Evolutionary conservation across 225 moss, liverwort and hornwort species (phyloP).

Genomic region (Pseudoscleropodium purum): DNA sequence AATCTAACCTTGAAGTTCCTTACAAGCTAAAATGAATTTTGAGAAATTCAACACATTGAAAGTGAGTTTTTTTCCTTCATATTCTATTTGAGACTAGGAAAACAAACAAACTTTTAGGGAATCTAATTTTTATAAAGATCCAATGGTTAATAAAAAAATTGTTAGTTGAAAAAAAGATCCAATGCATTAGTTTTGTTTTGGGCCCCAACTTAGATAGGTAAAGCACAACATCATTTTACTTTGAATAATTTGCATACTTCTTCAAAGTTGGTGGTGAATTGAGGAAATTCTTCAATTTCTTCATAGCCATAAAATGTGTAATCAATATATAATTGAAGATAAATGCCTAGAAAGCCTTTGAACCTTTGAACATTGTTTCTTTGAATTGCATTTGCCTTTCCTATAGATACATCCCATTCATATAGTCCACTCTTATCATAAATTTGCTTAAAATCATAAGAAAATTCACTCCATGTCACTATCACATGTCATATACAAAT

Average conservation of each 20-base stretch:
- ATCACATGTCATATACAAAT: neutral
- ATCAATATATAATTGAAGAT: neutral
- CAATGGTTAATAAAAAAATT: neutral
- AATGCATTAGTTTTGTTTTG: neutral
- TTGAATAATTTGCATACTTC: neutral
- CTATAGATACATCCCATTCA: neutral
- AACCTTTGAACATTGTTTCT: neutral
- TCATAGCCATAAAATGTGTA: neutral
- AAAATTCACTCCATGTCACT: neutral
- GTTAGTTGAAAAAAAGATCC: neutral
- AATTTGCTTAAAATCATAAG: neutral
- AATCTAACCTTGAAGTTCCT: neutral
- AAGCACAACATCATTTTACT: neutral
- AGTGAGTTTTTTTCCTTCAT: neutral
- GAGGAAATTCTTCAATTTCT: neutral
- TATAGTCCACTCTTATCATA: no score
- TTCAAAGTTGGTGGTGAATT: neutral
- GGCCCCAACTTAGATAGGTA: accelerated
- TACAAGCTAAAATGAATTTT: neutral
- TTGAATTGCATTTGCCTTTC: neutral
- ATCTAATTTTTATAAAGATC: neutral
- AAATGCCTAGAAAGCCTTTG: neutral
- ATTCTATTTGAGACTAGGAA: neutral
- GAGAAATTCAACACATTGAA: neutral
- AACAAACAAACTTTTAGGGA: neutral